Evolutionary conservation across 495 filamentous ascomycete species (phyloP), one percentile per base, ranked within the genome.

Genomic region (Ascobolus immersus): DNA sequence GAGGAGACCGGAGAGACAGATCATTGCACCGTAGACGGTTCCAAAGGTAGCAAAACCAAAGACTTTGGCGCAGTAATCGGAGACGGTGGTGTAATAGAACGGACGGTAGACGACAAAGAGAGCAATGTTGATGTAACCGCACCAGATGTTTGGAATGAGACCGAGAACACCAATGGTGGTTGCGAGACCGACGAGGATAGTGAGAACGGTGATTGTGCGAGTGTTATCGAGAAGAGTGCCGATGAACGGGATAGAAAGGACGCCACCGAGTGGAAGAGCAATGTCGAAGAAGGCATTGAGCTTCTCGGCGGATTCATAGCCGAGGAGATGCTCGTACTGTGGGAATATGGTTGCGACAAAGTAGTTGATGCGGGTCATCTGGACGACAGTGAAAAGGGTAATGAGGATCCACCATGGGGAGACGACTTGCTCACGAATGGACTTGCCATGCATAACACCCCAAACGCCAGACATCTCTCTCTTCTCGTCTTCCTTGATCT

Each of bases 11-110:
- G 81, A 71, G 3, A 86, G 49, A 47, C 79, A 92, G 38, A 93
- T 93, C 35, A 92, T 71, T 5, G 81, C 61, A n/a, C 86, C 86
- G 49, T 94, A 93, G 17, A 96, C 78, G 36, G 76, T 92, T 17
- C 84, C 84, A 41, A 93, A 94, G 0, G 82, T 92, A 39, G 67
- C 69, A 55, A 91, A 92, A 5, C 86, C 84, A 50, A 96, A 96
- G 21, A 96, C 84, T 53, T 93, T 93, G 20, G 80, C 82, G 27
- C 69, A 59, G 51, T 90, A 93, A 55, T 96, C 86, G 6, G 65
- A 71, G 33, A 78, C 70, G 3, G 73, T 61, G 2, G 73, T 78
- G 49, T 78, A 78, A 51, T 76, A 78, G 28, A 78, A 67, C 0
- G 74, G 74, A 0, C 74, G 59, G 51, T 77, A 78, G 10, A 73